phyloP scores from a whole-genome alignment of 306 rosid genomes.

The Cicer cuneatum region DNA sequence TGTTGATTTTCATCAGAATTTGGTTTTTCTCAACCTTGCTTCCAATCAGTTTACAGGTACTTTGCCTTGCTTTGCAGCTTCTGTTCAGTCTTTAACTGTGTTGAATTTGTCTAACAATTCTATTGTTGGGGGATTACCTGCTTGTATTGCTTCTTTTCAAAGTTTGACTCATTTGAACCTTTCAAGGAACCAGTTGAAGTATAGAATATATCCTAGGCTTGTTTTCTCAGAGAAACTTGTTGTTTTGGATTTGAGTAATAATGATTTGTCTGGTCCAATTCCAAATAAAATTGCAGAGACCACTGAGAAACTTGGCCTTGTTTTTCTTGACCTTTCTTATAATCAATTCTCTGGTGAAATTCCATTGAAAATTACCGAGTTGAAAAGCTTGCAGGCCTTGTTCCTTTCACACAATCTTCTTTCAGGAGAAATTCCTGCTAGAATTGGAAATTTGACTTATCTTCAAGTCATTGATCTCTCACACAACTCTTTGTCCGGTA shows the following conservation, averaged over 20 bases:
- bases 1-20: conserved; percentile 71
- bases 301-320: conserved; percentile 87
- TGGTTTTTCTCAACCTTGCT: conserved; percentile 77
- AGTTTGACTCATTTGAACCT: conserved; percentile 80
- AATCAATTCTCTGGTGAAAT: conserved; percentile 88
- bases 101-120: conserved; percentile 85
- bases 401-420: conserved; percentile 92
- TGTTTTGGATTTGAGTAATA: conserved; percentile 90
- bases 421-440: conserved; percentile 86
- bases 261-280: conserved; percentile 83
- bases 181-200: conserved; percentile 77
- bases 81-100: conserved; percentile 63
- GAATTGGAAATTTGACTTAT: conserved; percentile 91
- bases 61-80: conserved; percentile 86
- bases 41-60: conserved; percentile 91
- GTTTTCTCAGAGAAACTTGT: conserved; percentile 86
- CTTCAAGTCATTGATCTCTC: conserved; percentile 98
- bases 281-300: conserved; percentile 80
- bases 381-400: conserved; percentile 97
- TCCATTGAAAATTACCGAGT: conserved; percentile 86
- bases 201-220: conserved; percentile 80
- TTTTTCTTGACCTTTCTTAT: conserved; percentile 92
- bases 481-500: conserved; percentile 81
- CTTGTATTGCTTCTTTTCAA: conserved; percentile 81
- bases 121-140: conserved; percentile 81